Evolutionary conservation across 768 basidiomycete genomes (phyloP).

Genomic region (Multifurca ochricompacta): DNA sequence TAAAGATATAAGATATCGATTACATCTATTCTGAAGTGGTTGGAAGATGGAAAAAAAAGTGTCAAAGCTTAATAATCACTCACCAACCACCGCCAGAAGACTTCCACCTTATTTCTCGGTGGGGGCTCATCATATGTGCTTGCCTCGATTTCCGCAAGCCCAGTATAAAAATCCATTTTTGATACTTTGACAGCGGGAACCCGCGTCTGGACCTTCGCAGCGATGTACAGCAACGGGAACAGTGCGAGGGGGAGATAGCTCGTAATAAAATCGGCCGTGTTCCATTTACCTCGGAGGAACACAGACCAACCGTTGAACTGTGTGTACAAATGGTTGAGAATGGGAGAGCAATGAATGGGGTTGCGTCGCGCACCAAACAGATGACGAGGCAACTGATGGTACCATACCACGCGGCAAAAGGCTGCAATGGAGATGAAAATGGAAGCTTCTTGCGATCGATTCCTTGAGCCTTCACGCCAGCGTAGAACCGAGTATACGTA

Average conservation of each 20-base stretch:
- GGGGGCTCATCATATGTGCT: conserved; percentile 53
- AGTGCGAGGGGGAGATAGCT: conserved; percentile 64
- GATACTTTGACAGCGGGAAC: conserved; percentile 37
- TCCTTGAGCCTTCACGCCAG: conserved; percentile 76
- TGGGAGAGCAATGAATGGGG: conserved; percentile 27
- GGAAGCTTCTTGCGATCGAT: conserved; percentile 66
- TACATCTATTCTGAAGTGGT: conserved; percentile 8
- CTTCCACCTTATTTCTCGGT: conserved; percentile 58
- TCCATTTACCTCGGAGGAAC: conserved; percentile 49
- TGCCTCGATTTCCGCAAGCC: conserved; percentile 35
- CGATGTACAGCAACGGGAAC: conserved; percentile 70
- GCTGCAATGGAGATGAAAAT: conserved; percentile 58
- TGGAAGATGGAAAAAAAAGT: background rate
- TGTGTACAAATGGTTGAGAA: background rate
- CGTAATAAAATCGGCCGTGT: conserved; percentile 64
- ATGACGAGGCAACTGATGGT: conserved; percentile 35
- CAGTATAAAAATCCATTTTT: conserved; percentile 82
- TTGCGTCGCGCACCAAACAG: conserved; percentile 44
- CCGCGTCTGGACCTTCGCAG: conserved; percentile 47
- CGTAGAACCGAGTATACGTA: conserved; percentile 64
- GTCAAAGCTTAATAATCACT: conserved; percentile 27
- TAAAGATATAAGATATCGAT: background rate
- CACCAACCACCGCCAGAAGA: conserved; percentile 77
- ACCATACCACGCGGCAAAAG: conserved; percentile 60
- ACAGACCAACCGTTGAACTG: conserved; percentile 45